Base-by-base conservation (phyloP, 352 stramenopile genomes). In the Globisporangium iwayamae region DNA sequence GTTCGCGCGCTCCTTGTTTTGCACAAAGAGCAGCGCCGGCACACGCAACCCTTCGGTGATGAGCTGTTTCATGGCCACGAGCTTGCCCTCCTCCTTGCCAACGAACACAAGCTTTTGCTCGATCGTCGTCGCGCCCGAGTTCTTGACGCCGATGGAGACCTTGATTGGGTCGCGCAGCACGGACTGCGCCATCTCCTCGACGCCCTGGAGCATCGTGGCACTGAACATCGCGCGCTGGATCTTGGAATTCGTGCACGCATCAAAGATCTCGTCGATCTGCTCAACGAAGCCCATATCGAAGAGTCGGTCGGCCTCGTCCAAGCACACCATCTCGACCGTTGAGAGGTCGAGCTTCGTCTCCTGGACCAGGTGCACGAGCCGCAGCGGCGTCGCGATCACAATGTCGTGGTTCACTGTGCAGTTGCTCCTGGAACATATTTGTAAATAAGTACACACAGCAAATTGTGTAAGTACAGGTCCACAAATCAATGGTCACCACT, bases 261-360 rank as follows among this genome's bases (percentile, higher is more conserved):
- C 85, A 36, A 99, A 90, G 65, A 99, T 93, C 50, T 96, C 90
- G 75, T 99, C 98, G 57, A 99, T 97, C 76, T 99, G 97, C 62
- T 94, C 81, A 22, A 99, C 75, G 69, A 99, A 98, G 39, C 87
- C 91, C 76, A 96, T 85, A 61, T 99, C 97, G 45, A 99, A 96
- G 8, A 99, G 78, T 66, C 97, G 94, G 78, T 99, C 98, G 13
- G 96, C 97, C 82, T 99, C 98, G 76, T 99, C 98, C 16, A 99
- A 74, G 47, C 98, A 96, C 11, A 99, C 80, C 56, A 98, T 89
- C 64, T 98, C 81, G 64, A 98, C 89, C 39, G 73, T 96, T 8
- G 76, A 84, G 14, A 89, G 65, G 54, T 97, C 85, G 8, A 99
- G 74, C 55, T 85, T 75, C 14, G 80, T 72, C 62, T 98, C 79